phyloP scores from a whole-genome alignment of 169 alveolate genomes.

The Cryptosporidium canis region DNA sequence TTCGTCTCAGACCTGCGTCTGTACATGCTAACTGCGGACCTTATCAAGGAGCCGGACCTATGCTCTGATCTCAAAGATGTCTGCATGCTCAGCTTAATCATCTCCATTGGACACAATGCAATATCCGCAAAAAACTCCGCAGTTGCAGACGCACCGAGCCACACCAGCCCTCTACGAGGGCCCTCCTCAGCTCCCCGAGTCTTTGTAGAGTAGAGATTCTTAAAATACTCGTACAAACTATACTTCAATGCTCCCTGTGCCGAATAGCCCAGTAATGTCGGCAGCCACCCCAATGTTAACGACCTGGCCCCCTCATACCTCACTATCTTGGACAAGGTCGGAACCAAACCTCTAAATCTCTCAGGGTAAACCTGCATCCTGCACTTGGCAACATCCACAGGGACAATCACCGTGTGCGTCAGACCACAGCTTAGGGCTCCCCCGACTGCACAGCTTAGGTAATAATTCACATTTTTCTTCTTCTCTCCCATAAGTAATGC shows the following conservation, averaged over 20 bases:
- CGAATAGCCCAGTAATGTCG: constrained; percentile 97
- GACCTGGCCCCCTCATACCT: constrained; percentile 91
- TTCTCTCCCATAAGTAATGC: constrained; percentile 5
- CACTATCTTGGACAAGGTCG: constrained; percentile 80
- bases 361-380: constrained; percentile 93
- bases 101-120: constrained; percentile 97
- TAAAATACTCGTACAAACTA: constrained; percentile 97
- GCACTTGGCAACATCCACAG: constrained; percentile 96
- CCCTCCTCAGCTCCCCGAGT: constrained; percentile 88
- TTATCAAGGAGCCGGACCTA: constrained; percentile 85
- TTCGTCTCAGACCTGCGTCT: constrained; percentile 81
- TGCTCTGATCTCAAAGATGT: constrained; percentile 84
- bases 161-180: constrained; percentile 89
- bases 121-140: constrained; percentile 98
- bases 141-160: constrained; percentile 96
- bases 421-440: constrained; percentile 96
- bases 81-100: constrained; percentile 94
- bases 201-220: constrained; percentile 89
- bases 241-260: constrained; percentile 97
- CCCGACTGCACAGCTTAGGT: constrained; percentile 95
- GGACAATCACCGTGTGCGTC: constrained; percentile 95
- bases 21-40: constrained; percentile 86
- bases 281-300: constrained; percentile 94
- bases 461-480: constrained; percentile 78
- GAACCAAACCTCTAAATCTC: constrained; percentile 84